Evolutionary conservation across 768 basidiomycete genomes (phyloP).

Genomic region (Tulasnella calospora): DNA sequence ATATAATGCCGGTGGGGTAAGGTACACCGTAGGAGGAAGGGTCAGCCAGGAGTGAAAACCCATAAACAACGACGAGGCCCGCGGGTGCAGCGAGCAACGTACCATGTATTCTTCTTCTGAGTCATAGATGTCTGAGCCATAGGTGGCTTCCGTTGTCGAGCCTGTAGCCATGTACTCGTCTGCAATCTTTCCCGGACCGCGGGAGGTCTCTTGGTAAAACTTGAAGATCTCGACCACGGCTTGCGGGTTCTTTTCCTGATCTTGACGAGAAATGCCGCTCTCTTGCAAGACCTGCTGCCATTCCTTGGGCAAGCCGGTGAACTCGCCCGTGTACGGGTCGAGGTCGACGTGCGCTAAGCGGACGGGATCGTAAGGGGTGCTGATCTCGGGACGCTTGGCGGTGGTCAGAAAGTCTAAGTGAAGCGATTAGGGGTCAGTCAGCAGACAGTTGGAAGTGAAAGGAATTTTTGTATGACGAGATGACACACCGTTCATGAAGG

Average conservation of each 20-base stretch:
- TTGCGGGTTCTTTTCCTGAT: constrained; percentile 97
- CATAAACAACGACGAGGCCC: constrained; percentile 31
- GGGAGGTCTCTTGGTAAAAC: constrained; percentile 96
- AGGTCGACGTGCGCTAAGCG: constrained; percentile 99
- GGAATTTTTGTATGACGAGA: background rate
- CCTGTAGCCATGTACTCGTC: background rate
- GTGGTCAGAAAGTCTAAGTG: constrained; percentile 67
- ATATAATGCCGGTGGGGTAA: constrained; percentile 27
- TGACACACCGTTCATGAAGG: constrained; percentile 28
- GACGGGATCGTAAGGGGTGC: constrained; percentile 96
- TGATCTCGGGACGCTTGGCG: constrained; percentile 82
- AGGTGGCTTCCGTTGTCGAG: background rate
- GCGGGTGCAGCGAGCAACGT: background rate
- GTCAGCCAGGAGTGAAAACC: constrained; percentile 29
- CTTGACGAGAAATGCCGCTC: constrained; percentile 85
- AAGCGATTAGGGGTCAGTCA: background rate
- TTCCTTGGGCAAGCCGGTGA: constrained; percentile 95
- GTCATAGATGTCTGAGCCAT: no score
- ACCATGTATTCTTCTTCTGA: background rate
- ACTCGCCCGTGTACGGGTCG: constrained; percentile 97
- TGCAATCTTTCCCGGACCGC: background rate
- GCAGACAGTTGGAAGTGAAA: constrained; percentile 43
- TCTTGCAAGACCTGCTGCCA: constrained; percentile 96
- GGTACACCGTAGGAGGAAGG: constrained; percentile 34
- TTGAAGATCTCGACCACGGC: constrained; percentile 98